Conservation (phyloP, 2,329 filamentous ascomycete species). For the Ceratocystis variospora region DNA sequence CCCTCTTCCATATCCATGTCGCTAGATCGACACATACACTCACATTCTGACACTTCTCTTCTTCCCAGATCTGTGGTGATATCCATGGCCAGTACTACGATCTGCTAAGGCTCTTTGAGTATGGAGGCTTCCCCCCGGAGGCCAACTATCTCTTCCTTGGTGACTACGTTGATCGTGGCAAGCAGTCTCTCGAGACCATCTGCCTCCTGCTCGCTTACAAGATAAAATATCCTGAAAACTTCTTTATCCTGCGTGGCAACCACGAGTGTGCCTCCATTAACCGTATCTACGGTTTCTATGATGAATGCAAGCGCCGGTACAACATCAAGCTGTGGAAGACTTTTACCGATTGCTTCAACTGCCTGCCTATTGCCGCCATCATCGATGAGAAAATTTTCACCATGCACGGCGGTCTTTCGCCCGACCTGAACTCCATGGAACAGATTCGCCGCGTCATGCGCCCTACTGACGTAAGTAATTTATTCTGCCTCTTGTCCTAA, state of each 20-base stretch:
- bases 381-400: slow-evolving; percentile 99
- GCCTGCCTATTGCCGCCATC: slow-evolving; percentile 91
- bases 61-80: slow-evolving; percentile 81
- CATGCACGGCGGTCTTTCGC: slow-evolving; percentile 96
- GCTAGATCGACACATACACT: not conserved
- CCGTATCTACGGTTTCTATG: slow-evolving; percentile 98
- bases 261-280: slow-evolving; percentile 99
- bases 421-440: slow-evolving; percentile 98
- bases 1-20: not conserved
- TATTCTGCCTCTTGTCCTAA: slow-evolving; percentile 17
- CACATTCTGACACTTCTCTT: slow-evolving; percentile 16
- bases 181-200: slow-evolving; percentile 98
- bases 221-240: slow-evolving; percentile 99
- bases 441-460: slow-evolving; percentile 98
- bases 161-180: slow-evolving; percentile 97
- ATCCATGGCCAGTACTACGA: slow-evolving; percentile 99
- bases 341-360: slow-evolving; percentile 99
- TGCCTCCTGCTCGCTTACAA: slow-evolving; percentile 95
- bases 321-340: slow-evolving; percentile 99
- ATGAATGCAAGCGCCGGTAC: slow-evolving; percentile 97
- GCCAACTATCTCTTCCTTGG: slow-evolving; percentile 99
- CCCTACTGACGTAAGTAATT: slow-evolving; percentile 81
- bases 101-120: slow-evolving; percentile 91
- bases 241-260: slow-evolving; percentile 96
- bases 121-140: slow-evolving; percentile 93